A percentile compares a stretch with the other conserved stretches of the same genome.
phyloP scores from a whole-genome alignment of 768 basidiomycete species.

The Boletus eberwhitei region DNA sequence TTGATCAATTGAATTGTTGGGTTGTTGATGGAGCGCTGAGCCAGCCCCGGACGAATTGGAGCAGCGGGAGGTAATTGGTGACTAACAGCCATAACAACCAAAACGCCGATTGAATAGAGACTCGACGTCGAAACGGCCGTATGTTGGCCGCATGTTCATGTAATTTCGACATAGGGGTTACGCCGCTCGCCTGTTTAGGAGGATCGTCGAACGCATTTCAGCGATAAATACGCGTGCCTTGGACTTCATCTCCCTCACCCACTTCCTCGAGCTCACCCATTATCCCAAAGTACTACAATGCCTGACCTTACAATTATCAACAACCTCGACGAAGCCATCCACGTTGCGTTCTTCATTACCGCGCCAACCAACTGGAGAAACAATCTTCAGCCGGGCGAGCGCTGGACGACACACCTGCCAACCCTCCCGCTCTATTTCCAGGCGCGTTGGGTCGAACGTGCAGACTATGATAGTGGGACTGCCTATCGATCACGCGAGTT shows the following conservation, averaged over 20 bases:
- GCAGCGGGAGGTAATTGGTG: no score
- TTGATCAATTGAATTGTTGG: no score
- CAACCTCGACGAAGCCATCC: conserved; percentile 17
- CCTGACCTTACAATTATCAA: conserved; percentile 21
- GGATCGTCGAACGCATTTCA: no score
- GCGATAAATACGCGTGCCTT: no score
- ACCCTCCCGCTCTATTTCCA: conserved; percentile 12
- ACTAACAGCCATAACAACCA: no score
- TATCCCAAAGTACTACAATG: conserved; percentile 1
- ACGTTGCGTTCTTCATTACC: conserved; percentile 19
- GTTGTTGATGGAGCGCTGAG: no score
- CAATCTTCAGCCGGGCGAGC: conserved; percentile 15
- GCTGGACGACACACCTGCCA: conserved; percentile 14
- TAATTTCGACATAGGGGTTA: no score
- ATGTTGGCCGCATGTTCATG: no score
- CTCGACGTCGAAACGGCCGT: no score
- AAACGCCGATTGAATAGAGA: no score
- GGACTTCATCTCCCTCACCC: not conserved
- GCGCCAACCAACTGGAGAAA: conserved; percentile 15
- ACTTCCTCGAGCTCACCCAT: not conserved
- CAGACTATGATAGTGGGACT: conserved; percentile 6
- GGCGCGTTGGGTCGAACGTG: conserved; percentile 11
- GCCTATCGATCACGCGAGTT: conserved; percentile 12
- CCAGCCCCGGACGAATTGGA: no score
- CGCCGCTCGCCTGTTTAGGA: no score